phyloP scores from a whole-genome alignment of 345 rosid genomes.

The Rubroshorea leprosula region DNA sequence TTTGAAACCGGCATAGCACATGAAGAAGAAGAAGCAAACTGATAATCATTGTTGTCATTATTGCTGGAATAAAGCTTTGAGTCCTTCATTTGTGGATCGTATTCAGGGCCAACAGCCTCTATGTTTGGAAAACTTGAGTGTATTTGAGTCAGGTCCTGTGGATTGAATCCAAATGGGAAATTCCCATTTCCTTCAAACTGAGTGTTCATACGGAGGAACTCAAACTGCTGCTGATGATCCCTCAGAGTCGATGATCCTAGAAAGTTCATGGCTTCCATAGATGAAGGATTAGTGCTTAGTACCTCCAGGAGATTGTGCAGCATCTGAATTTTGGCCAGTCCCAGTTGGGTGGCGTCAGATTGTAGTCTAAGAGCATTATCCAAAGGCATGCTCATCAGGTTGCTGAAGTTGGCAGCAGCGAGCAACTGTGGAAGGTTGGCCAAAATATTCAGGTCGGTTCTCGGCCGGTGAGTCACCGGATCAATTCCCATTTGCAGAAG shows the following conservation, averaged over 20 bases:
- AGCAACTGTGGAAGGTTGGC: conserved; percentile 51
- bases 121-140: conserved; percentile 23
- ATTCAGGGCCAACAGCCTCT: conserved; percentile 13
- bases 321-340: conserved; percentile 51
- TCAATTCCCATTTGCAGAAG: conserved; percentile 76
- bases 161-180: conserved; percentile 20
- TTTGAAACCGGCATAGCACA: conserved; percentile 11
- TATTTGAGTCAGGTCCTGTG: conserved; percentile 26
- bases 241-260: conserved; percentile 15
- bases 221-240: conserved; percentile 18
- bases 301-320: conserved; percentile 41
- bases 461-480: conserved; percentile 70
- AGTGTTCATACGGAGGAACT: conserved; percentile 21
- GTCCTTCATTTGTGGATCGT: conserved; percentile 18
- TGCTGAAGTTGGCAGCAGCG: conserved; percentile 42
- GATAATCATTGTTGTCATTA: too few species aligned
- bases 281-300: conserved; percentile 20
- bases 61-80: conserved; percentile 7
- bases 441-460: conserved; percentile 53
- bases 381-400: conserved; percentile 28
- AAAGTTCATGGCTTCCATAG: conserved; percentile 23
- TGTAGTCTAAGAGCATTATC: conserved; percentile 34
- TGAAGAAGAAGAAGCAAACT: conserved; percentile 26
- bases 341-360: conserved; percentile 44
- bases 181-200: conserved; percentile 18